A percentile compares a stretch with the other conserved stretches of the same genome.
Evolutionary conservation across 441 rosid species (phyloP).

Genomic region (Iberis amara): DNA sequence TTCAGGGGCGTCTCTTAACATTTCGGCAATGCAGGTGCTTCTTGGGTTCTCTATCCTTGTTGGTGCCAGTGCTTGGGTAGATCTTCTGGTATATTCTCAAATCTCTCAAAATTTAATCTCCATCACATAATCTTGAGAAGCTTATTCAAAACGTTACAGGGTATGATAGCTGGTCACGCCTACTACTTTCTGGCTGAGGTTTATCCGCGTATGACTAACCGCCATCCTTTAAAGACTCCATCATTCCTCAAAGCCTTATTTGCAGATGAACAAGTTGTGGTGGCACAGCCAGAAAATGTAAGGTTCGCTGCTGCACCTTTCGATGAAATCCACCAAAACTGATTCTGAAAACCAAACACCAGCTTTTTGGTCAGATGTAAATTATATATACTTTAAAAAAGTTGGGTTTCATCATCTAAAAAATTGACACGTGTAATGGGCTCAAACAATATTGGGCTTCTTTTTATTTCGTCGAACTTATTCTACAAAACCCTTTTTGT

Average conservation of each 20-base stretch:
- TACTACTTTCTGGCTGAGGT: slow-evolving; percentile 97
- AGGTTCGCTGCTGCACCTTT: slow-evolving; percentile 81
- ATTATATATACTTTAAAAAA: too few relatives aligned
- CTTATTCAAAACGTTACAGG: slow-evolving; percentile 43
- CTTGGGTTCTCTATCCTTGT: slow-evolving; percentile 95
- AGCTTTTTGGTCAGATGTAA: slow-evolving; percentile 4
- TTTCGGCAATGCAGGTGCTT: slow-evolving; percentile 54
- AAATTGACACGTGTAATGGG: too few relatives aligned
- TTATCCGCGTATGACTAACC: slow-evolving; percentile 89
- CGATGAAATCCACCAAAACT: slow-evolving; percentile 61
- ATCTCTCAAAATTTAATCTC: background rate
- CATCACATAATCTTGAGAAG: background rate
- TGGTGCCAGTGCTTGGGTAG: slow-evolving; percentile 98
- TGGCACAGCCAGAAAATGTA: slow-evolving; percentile 66
- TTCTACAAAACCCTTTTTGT: too few relatives aligned
- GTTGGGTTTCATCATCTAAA: too few relatives aligned
- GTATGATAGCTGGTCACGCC: slow-evolving; percentile 97
- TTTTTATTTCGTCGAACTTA: too few relatives aligned
- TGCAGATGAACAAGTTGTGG: slow-evolving; percentile 80
- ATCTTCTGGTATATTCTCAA: slow-evolving; percentile 63
- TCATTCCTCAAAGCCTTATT: slow-evolving; percentile 74
- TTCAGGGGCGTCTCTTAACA: too few relatives aligned
- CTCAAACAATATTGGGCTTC: too few relatives aligned
- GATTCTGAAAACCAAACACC: slow-evolving; percentile 21
- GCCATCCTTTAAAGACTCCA: slow-evolving; percentile 80